Evolutionary conservation across 2,329 filamentous ascomycete species (phyloP).

Genomic region (Clonostachys sp.): DNA sequence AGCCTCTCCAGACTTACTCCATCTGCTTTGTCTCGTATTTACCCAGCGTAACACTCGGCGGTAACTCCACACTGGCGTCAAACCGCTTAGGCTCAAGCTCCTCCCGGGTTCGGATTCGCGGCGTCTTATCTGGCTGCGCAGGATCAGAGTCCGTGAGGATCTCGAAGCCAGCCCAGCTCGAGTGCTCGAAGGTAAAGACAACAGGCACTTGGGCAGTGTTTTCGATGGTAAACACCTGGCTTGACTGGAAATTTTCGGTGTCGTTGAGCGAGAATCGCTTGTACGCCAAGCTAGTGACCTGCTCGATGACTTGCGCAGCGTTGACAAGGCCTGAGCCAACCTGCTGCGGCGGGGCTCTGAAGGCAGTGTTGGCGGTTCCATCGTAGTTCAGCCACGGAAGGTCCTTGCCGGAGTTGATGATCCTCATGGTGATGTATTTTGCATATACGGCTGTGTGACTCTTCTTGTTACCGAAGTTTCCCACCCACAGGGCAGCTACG

Average conservation of each 20-base stretch:
- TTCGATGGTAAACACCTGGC: constrained; percentile 19
- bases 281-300: constrained; percentile 27
- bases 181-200: constrained; percentile 23
- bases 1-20: too few species aligned
- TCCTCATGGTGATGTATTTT: too few species aligned
- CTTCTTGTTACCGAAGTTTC: constrained; percentile 11
- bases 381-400: constrained; percentile 2
- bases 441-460: constrained; percentile 4
- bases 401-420: background rate
- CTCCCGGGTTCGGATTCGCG: constrained; percentile 1
- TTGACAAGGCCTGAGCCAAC: constrained; percentile 35
- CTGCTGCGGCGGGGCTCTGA: constrained; percentile 31
- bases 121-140: background rate
- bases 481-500: constrained; percentile 14
- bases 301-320: constrained; percentile 36
- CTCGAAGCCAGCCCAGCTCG: constrained; percentile 28
- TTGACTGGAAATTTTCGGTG: constrained; percentile 25
- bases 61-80: constrained; percentile 8
- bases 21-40: constrained; percentile 15
- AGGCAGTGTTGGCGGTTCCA: constrained; percentile 5
- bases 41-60: constrained; percentile 13
- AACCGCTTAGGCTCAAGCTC: constrained; percentile 7
- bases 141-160: constrained; percentile 1
- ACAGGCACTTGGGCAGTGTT: constrained; percentile 27
- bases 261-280: constrained; percentile 33